Evolutionary conservation across 1,139 yeast species (phyloP).

Genomic region (Blastobotrys buckinghamii): DNA sequence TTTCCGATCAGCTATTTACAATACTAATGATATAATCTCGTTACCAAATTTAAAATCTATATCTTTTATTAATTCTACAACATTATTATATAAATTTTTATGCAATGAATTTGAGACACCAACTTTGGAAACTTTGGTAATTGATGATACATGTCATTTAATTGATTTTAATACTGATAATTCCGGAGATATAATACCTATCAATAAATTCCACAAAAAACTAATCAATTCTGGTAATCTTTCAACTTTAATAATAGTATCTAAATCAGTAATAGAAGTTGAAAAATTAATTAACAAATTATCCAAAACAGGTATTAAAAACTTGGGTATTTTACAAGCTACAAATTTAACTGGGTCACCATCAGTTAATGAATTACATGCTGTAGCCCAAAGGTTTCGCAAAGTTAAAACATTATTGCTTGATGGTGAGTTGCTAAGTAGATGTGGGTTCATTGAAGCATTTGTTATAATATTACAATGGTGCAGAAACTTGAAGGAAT

Average conservation of each 20-base stretch:
- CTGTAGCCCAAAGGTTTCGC: background rate
- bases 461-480: conserved; percentile 1
- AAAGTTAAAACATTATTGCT: background rate
- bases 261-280: background rate
- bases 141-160: background rate
- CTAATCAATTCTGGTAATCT: background rate
- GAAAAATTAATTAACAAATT: background rate
- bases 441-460: conserved; percentile 7
- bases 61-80: background rate
- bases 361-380: conserved; percentile 4
- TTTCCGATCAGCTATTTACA: background rate
- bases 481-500: background rate
- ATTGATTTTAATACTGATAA: background rate
- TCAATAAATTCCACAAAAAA: background rate
- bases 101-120: background rate
- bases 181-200: background rate
- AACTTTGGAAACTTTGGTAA: background rate
- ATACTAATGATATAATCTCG: background rate
- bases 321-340: background rate
- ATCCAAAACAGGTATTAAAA: background rate
- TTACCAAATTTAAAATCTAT: background rate
- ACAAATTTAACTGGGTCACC: conserved; percentile 6
- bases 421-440: background rate
- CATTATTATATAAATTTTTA: background rate
- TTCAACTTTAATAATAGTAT: background rate